phyloP scores from a whole-genome alignment of 768 basidiomycete species.

The Kwoniella sp. region DNA sequence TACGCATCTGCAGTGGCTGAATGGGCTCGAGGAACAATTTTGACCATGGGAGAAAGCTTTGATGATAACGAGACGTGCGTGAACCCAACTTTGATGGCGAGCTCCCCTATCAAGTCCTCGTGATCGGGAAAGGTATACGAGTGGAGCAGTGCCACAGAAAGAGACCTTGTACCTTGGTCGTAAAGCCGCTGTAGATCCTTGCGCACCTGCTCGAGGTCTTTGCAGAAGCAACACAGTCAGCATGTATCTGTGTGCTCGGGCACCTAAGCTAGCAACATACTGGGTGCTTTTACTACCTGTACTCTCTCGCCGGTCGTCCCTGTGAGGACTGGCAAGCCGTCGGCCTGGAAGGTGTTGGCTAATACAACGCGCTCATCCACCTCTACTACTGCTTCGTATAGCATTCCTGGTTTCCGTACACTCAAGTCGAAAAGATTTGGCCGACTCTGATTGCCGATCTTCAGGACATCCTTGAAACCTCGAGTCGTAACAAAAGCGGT shows the following conservation, averaged over 20 bases:
- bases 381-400: conserved; percentile 63
- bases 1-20: conserved; percentile 47
- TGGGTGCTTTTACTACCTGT: conserved; percentile 66
- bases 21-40: conserved; percentile 42
- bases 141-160: conserved; percentile 45
- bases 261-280: neutral
- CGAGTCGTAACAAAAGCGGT: conserved; percentile 41
- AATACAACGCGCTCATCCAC: conserved; percentile 69
- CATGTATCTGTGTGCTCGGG: conserved; percentile 56
- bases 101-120: conserved; percentile 69
- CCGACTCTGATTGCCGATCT: conserved; percentile 59
- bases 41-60: conserved; percentile 49
- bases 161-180: conserved; percentile 69
- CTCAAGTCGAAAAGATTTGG: conserved; percentile 74
- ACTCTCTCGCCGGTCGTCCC: conserved; percentile 18
- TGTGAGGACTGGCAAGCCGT: neutral
- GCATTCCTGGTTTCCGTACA: conserved; percentile 60
- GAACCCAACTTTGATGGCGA: conserved; percentile 82
- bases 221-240: conserved; percentile 3
- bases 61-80: conserved; percentile 74
- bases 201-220: conserved; percentile 65
- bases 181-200: conserved; percentile 70
- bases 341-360: neutral
- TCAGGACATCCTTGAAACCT: conserved; percentile 38
- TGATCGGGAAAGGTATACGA: conserved; percentile 74